Conservation (phyloP, 2,329 filamentous ascomycete genomes). For the Paraphoma chrysanthemicola region DNA sequence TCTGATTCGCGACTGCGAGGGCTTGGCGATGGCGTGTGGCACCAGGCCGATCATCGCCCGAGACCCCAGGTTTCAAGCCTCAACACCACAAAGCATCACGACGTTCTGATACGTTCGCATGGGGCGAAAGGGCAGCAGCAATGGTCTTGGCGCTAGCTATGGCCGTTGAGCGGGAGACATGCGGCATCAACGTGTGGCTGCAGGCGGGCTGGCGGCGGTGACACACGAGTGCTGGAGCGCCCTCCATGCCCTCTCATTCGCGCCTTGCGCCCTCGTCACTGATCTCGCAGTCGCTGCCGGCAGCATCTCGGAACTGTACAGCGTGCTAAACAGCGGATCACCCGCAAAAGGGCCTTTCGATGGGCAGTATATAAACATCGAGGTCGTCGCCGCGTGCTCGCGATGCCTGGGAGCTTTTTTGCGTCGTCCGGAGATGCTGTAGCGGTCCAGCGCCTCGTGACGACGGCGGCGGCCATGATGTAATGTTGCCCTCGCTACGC, state of each 20-base stretch:
- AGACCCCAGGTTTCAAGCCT: constrained; percentile 6
- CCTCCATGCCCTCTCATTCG: constrained; percentile 31
- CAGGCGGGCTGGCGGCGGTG: constrained; percentile 9
- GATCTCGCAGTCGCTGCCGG: constrained; percentile 23
- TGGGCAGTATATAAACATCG: constrained; percentile 35
- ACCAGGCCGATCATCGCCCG: constrained; percentile 7
- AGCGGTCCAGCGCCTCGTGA: constrained; percentile 15
- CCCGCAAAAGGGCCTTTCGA: constrained; percentile 46
- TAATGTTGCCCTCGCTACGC: constrained; percentile 20
- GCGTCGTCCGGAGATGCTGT: constrained; percentile 7
- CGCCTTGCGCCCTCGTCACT: constrained; percentile 18
- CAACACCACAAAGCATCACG: constrained; percentile 14
- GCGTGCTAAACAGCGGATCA: constrained; percentile 21
- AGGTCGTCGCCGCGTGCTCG: constrained; percentile 19
- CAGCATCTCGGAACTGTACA: constrained; percentile 35
- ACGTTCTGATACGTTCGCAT: neutral
- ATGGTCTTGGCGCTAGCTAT: neutral
- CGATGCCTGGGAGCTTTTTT: constrained; percentile 3
- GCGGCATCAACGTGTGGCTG: neutral
- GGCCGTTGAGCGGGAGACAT: neutral
- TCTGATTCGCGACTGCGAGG: constrained; percentile 10
- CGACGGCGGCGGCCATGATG: constrained; percentile 16
- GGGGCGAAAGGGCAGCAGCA: neutral
- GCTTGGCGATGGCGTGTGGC: constrained; percentile 18
- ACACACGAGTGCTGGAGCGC: constrained; percentile 16